phyloP scores from a whole-genome alignment of 352 stramenopile species.

The Phytopythium boreale region DNA sequence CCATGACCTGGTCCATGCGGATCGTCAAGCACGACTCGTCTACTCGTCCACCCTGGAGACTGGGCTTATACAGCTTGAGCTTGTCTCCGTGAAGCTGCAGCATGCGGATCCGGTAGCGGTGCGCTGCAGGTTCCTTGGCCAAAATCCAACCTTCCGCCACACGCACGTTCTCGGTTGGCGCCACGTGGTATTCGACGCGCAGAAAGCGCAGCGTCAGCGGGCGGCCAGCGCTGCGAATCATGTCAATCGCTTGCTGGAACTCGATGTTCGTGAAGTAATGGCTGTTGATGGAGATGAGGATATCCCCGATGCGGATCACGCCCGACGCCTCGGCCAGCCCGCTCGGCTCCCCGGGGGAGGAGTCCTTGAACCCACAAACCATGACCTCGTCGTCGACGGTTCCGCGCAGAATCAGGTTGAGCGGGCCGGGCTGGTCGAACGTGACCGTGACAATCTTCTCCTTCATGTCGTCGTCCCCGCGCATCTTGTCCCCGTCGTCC shows the following conservation, averaged over 20 bases:
- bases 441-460: conserved; percentile 89
- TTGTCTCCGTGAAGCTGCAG: conserved; percentile 78
- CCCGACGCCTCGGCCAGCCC: conserved; percentile 64
- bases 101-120: conserved; percentile 79
- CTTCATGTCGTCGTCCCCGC: conserved; percentile 70
- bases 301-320: conserved; percentile 74
- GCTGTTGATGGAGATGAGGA: conserved; percentile 86
- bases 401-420: conserved; percentile 73
- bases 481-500: conserved; percentile 36
- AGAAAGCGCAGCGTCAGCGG: conserved; percentile 84
- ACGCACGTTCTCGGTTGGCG: conserved; percentile 31
- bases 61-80: conserved; percentile 83
- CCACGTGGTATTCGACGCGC: conserved; percentile 49
- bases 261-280: conserved; percentile 88
- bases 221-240: conserved; percentile 64
- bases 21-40: conserved; percentile 72
- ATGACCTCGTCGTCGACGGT: conserved; percentile 89
- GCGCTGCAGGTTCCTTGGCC: conserved; percentile 72
- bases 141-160: conserved; percentile 85
- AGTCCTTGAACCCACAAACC: conserved; percentile 78
- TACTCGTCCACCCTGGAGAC: conserved; percentile 68
- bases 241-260: conserved; percentile 72
- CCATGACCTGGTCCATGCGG: conserved; percentile 79
- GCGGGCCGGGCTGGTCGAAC: conserved; percentile 70
- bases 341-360: conserved; percentile 21